Conservation (phyloP, 1,284 basidiomycete genomes). For the Rhodotorula glutinis region DNA sequence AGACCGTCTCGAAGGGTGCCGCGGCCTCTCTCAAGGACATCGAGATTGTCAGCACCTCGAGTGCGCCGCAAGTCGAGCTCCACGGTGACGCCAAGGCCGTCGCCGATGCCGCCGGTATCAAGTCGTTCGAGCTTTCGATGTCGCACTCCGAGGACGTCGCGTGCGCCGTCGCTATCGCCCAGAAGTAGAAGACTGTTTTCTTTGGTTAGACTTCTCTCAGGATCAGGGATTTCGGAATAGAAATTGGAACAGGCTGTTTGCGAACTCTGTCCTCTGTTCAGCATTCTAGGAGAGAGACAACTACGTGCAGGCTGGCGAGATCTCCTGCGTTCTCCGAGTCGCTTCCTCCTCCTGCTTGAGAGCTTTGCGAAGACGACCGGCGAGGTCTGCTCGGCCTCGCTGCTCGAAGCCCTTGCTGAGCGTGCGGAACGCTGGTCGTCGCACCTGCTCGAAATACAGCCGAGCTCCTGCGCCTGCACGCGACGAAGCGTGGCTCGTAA, state of each 20-base stretch:
- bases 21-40: conserved; percentile 93
- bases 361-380: not conserved
- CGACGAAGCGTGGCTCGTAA: not conserved
- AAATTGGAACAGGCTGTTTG: too few relatives aligned
- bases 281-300: too few relatives aligned
- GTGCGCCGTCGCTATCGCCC: conserved; percentile 7
- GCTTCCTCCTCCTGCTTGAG: not conserved
- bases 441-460: not conserved
- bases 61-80: conserved; percentile 55
- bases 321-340: not conserved
- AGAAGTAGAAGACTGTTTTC: not conserved
- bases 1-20: conserved; percentile 84
- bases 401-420: conserved; percentile 10
- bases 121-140: conserved; percentile 74
- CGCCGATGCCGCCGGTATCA: conserved; percentile 70
- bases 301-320: too few relatives aligned
- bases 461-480: not conserved
- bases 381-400: not conserved
- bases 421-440: conserved; percentile 6
- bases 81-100: conserved; percentile 77
- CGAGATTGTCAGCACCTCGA: conserved; percentile 72
- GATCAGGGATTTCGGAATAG: too few relatives aligned
- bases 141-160: conserved; percentile 61
- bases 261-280: too few relatives aligned
- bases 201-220: too few relatives aligned